Base-by-base conservation (phyloP, 257 asterid species). In the Salvia hispanica region DNA sequence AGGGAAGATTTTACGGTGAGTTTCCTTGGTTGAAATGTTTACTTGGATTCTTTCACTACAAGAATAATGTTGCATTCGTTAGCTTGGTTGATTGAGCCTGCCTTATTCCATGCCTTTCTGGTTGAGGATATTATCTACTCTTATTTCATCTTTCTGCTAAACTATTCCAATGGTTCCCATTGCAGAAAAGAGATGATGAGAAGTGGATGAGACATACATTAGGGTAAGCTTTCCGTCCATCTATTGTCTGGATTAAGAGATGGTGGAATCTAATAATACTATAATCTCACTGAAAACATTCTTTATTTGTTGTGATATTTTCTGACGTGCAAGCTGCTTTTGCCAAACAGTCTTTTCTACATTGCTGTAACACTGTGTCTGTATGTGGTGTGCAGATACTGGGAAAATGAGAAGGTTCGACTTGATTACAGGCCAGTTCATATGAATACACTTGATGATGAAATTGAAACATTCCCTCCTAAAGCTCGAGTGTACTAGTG, bases 1-100 rank as follows among this genome's bases (percentile, higher is more conserved):
- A 96, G 99, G 61, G 99, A 93, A 87, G 99, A 93, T 84, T 93
- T 90, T 63, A 82, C 96, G 42, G 99, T 90, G 67, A 71, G 92
- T 84, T 74, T 46, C 58, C 21, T 53, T 37, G n/a, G 43, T 64
- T 45, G 7, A 34, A 4, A 7, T 54, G 39, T 10, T 21, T 44
- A n/a, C n/a, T n/a, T n/a, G n/a, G n/a, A n/a, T n/a, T n/a, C n/a
- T n/a, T n/a, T n/a, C n/a, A n/a, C n/a, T n/a, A n/a, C n/a, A n/a
- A n/a, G n/a, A n/a, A n/a, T n/a, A n/a, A n/a, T n/a, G n/a, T n/a
- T n/a, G n/a, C n/a, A n/a, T n/a, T n/a, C n/a, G n/a, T n/a, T n/a
- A n/a, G n/a, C n/a, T n/a, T n/a, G n/a, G n/a, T n/a, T n/a, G n/a
- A n/a, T n/a, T n/a, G n/a, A n/a, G n/a, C n/a, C n/a, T n/a, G n/a